Conservation (phyloP, 176 grass and related monocot genomes). For the Tillandsia fasciculata region DNA sequence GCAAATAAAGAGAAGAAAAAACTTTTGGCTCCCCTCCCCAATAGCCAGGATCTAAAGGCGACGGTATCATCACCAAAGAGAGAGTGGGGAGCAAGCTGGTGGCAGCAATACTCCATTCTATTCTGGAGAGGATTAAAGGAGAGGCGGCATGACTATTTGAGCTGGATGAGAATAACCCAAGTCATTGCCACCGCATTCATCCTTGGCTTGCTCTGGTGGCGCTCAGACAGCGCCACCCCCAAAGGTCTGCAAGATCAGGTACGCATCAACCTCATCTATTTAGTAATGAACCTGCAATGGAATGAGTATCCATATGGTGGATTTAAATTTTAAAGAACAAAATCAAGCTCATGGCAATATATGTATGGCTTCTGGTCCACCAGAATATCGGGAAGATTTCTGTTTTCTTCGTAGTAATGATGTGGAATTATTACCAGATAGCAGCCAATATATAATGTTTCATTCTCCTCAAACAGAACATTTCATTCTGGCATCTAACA, state of each 20-base stretch:
- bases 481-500: no score
- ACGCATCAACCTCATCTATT: neutral
- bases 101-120: constrained; percentile 76
- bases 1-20: constrained; percentile 67
- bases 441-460: no score
- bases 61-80: constrained; percentile 50
- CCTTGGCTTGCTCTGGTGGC: constrained; percentile 96
- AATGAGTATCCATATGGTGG: neutral
- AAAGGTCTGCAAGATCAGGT: constrained; percentile 89
- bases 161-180: constrained; percentile 98
- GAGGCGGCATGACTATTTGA: constrained; percentile 86
- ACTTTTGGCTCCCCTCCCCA: constrained; percentile 42
- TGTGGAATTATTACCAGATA: no score
- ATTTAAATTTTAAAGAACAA: no score
- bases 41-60: constrained; percentile 55
- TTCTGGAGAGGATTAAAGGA: constrained; percentile 92
- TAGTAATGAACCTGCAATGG: neutral
- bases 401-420: no score
- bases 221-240: constrained; percentile 33
- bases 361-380: no score
- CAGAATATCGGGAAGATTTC: neutral
- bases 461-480: no score
- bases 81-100: constrained; percentile 89
- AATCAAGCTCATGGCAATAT: neutral
- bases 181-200: constrained; percentile 83